Base-by-base conservation (phyloP, 1,284 basidiomycete genomes). In the Ceratobasidium sp. region DNA sequence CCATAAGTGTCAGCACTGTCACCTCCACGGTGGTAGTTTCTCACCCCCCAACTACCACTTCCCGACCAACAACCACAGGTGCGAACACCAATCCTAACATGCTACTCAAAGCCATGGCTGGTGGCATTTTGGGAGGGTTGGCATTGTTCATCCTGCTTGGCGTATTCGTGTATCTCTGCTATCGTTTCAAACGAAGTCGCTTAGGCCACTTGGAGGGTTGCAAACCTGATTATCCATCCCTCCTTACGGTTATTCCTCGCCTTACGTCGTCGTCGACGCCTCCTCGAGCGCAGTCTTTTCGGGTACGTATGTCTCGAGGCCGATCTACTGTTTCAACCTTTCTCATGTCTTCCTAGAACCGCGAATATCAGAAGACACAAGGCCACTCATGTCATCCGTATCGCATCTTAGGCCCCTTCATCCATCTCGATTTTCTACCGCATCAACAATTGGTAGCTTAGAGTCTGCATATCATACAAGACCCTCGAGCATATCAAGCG, bases 251-350 rank as follows among this genome's bases (percentile, higher is more conserved):
- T 65, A 65, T 30, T 20, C 41, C 4, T 16, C 44, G 16, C 62
- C 62, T n/a, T 65, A 65, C 4, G 30, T 65, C 35, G 44, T 65
- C 20, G 23, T 44, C 23, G 44, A 48, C 1, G 8, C 62, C 2
- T 65, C 62, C 0, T 65, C 62, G 1, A 65, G 44, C 20, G 62
- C 44, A 12, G 44, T 48, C 20, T 65, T 65, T n/a, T 65, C 44
- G 48, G 62, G 62, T 65, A 6, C 6, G 62, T 14, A n/a, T 16
- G 2, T 27, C 27, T 23, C 10, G 18, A 1, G 16, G 41, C 12
- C 4, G 41, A 14, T 14, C 14, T 30, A 30, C 16, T 6, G 16
- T 41, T 10, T 16, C 60, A n/a, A 44, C 12, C 18, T 62, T 62
- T 38, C 38, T 62, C 38, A 41, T 30, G n/a, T 7, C 2, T 3